A percentile compares a stretch with the other conserved stretches of the same genome.
phyloP scores from a whole-genome alignment of 768 basidiomycete species.

The Lentinula lateritia region DNA sequence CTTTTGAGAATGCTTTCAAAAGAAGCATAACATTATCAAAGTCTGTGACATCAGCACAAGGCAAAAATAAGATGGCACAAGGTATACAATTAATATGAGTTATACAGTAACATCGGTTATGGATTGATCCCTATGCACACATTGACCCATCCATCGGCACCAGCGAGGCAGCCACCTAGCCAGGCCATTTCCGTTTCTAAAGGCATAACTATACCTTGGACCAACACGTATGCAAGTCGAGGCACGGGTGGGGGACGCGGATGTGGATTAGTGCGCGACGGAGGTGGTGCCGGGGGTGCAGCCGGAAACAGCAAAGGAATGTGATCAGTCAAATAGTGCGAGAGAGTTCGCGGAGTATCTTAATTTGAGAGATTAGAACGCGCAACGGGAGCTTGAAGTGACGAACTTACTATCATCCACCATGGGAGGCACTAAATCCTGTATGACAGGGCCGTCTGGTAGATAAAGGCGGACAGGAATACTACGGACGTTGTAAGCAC shows the following conservation, averaged over 20 bases:
- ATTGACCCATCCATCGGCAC: slow-evolving; percentile 94
- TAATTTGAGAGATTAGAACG: slow-evolving; percentile 9
- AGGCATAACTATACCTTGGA: slow-evolving; percentile 83
- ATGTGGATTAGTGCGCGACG: slow-evolving; percentile 33
- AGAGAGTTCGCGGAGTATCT: slow-evolving; percentile 74
- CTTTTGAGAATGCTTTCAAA: too few relatives aligned
- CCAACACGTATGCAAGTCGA: slow-evolving; percentile 68
- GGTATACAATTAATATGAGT: background rate
- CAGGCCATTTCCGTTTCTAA: slow-evolving; percentile 88
- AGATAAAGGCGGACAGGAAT: slow-evolving; percentile 88
- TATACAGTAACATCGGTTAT: slow-evolving; percentile 4
- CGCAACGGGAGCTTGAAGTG: slow-evolving; percentile 1
- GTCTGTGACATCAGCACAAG: background rate
- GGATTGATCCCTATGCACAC: slow-evolving; percentile 67
- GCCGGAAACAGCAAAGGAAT: slow-evolving; percentile 77
- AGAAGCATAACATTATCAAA: background rate
- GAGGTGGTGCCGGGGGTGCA: slow-evolving; percentile 36
- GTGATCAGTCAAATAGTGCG: slow-evolving; percentile 60
- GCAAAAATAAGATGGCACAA: background rate
- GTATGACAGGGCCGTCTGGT: slow-evolving; percentile 84
- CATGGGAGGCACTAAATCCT: slow-evolving; percentile 82
- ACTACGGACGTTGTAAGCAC: slow-evolving; percentile 81
- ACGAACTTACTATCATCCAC: slow-evolving; percentile 62
- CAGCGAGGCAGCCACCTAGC: slow-evolving; percentile 88
- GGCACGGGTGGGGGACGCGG: slow-evolving; percentile 27